A percentile compares a stretch with the other conserved stretches of the same genome.
Conservation (phyloP, 2,329 filamentous ascomycete species). For the Epicoccum sorghinum region DNA sequence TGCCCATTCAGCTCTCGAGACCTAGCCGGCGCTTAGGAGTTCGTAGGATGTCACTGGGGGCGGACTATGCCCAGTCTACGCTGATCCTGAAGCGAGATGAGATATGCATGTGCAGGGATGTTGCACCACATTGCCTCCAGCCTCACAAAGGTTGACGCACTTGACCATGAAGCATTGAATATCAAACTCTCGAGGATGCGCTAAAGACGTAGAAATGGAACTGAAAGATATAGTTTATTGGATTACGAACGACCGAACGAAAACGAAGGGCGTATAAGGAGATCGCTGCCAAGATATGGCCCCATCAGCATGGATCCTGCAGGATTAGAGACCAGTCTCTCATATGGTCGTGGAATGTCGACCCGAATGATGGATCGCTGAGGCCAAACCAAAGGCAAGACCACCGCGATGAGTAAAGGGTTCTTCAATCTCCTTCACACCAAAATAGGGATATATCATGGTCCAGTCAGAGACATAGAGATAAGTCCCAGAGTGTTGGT, state of each 20-base stretch:
- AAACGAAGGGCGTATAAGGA: too few species aligned
- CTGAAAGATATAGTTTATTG: too few species aligned
- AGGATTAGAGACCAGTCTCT: neutral
- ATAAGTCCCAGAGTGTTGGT: constrained; percentile 82
- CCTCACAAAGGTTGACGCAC: neutral
- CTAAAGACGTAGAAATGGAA: too few species aligned
- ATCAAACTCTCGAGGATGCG: too few species aligned
- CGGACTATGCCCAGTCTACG: neutral
- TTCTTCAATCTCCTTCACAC: constrained; percentile 73
- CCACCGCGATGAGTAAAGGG: constrained; percentile 72
- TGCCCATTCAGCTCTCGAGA: too few species aligned
- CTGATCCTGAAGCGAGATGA: constrained; percentile 7
- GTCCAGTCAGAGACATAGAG: constrained; percentile 56
- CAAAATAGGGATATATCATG: constrained; percentile 84
- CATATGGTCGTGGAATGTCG: constrained; percentile 54
- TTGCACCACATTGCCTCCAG: neutral
- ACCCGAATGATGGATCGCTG: constrained; percentile 72
- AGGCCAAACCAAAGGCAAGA: constrained; percentile 62
- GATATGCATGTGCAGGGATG: neutral
- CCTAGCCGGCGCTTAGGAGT: neutral
- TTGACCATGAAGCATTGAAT: neutral
- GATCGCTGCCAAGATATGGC: too few species aligned
- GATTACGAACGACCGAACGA: too few species aligned
- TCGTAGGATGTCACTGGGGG: neutral
- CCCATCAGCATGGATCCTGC: neutral